Conservation (phyloP, 371 early-diverging fungal species). For the Apophysomyces elegans region DNA sequence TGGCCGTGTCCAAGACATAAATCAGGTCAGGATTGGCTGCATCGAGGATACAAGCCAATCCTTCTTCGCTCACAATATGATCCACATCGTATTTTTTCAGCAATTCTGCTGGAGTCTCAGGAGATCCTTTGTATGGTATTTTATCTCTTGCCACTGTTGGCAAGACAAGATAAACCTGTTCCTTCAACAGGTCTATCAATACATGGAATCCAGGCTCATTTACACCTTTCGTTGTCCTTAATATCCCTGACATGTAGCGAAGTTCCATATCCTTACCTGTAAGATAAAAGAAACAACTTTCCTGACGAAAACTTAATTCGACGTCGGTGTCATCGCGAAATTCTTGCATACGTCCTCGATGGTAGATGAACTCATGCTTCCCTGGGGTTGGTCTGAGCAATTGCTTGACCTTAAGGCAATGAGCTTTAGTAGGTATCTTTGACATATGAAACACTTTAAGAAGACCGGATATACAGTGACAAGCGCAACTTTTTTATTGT, state of each 20-base stretch:
- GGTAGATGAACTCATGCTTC: constrained; percentile 33
- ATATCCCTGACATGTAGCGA: background rate
- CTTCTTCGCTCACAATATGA: constrained; percentile 36
- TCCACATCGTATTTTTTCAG: constrained; percentile 56
- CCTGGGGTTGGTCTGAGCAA: constrained; percentile 18
- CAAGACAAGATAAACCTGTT: constrained; percentile 46
- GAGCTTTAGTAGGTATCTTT: constrained; percentile 31
- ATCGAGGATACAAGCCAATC: constrained; percentile 29
- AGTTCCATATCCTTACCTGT: constrained; percentile 35
- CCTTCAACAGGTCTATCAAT: constrained; percentile 39
- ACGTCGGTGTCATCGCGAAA: constrained; percentile 57
- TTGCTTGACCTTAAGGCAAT: constrained; percentile 27
- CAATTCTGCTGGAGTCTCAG: constrained; percentile 37
- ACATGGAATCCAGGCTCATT: constrained; percentile 59
- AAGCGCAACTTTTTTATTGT: too few species aligned
- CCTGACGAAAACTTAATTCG: constrained; percentile 60
- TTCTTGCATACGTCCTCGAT: constrained; percentile 33
- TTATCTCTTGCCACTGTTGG: constrained; percentile 46
- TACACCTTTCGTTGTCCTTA: constrained; percentile 30
- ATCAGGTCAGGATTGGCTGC: constrained; percentile 36
- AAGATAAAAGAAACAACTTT: constrained; percentile 61
- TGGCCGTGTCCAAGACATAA: constrained; percentile 28
- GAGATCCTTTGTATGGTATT: constrained; percentile 60
- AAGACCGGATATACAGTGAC: background rate
- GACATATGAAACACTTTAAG: background rate